Evolutionary conservation across 2,329 filamentous ascomycete genomes (phyloP), one percentile per base, ranked within the genome.

Genomic region (Massarina eburnea): DNA sequence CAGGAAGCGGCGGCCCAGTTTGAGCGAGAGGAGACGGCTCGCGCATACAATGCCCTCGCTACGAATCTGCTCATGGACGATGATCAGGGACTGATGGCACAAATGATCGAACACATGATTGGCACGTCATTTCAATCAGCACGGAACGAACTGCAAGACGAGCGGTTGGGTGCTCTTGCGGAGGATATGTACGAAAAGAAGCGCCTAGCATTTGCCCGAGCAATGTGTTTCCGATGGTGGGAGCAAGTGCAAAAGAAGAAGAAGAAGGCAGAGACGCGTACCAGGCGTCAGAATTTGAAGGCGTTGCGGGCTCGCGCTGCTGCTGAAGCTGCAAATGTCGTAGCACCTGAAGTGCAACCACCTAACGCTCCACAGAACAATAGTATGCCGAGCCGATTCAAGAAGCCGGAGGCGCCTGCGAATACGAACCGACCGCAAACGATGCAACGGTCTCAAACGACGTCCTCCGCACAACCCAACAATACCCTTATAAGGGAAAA

Each of bases 41-140:
- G 39, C 10, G 59, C 66, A 40, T 61, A 66, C 14, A 58, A 62
- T 36, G 43, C 57, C 8, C 55, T 76, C n/a, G 67, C 73, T 4
- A 49, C 56, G 4, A 66, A 68, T 34, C 39, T 76, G 14, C 61
- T 73, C n/a, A 54, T 69, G 1, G 62, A 71, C 22, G 58, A 62
- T 0, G 55, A 58, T n/a, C 54, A 62, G 1, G 75, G 75, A n/a
- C 58, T 76, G 17, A 52, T 77, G 27, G 61, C 71, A 43, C 74
- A 77, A 44, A 77, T 70, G 45, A 54, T 77, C 20, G 72, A 76
- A 34, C 71, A 70, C 36, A 55, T 58, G 37, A 60, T 71, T 19
- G 54, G 59, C 4, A 59, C 64, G 9, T 59, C 71, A 9, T 65
- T 73, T n/a, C 55, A 59, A 3, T 58, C 64, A 26, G 58, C 61